These are phyloP conservation scores for Gelatoporia subvermispora DNA, from an alignment of 768 basidiomycete genomes.

Conservation along the genomic window DNA sequence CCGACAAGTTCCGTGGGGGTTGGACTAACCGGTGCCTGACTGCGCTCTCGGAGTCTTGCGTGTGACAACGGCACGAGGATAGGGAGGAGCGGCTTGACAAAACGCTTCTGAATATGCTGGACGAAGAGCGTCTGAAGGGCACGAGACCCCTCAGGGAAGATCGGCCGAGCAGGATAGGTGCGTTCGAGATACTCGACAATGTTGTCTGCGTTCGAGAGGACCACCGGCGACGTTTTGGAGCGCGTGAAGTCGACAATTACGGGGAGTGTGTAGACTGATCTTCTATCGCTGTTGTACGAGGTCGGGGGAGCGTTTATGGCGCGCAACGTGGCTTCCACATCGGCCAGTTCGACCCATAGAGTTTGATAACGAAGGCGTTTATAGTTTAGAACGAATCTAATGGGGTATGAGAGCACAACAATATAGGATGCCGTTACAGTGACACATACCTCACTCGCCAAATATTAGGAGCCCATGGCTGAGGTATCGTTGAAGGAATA, in stretches of 20 bases:
- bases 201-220: slow-evolving; percentile 52
- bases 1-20: slow-evolving; percentile 23
- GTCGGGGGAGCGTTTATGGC: slow-evolving; percentile 58
- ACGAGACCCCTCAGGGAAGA: slow-evolving; percentile 66
- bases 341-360: slow-evolving; percentile 64
- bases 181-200: slow-evolving; percentile 74
- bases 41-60: slow-evolving; percentile 51
- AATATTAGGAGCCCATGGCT: slow-evolving; percentile 74
- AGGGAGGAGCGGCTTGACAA: slow-evolving; percentile 60
- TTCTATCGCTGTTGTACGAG: slow-evolving; percentile 47
- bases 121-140: slow-evolving; percentile 68
- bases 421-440: neutral
- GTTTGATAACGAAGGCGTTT: slow-evolving; percentile 70
- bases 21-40: slow-evolving; percentile 30
- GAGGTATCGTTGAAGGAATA: slow-evolving; percentile 50
- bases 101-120: slow-evolving; percentile 61
- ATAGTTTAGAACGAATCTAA: slow-evolving; percentile 70
- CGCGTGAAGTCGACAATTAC: slow-evolving; percentile 58
- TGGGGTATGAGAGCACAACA: neutral
- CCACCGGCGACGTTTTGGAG: slow-evolving; percentile 39
- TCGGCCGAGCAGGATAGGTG: slow-evolving; percentile 61
- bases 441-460: slow-evolving; percentile 60
- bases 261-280: slow-evolving; percentile 63
- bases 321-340: slow-evolving; percentile 58
- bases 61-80: slow-evolving; percentile 70